Evolutionary conservation across 2,329 filamentous ascomycete genomes (phyloP), one percentile per base, ranked within the genome.

Genomic region (Beauveria australis): DNA sequence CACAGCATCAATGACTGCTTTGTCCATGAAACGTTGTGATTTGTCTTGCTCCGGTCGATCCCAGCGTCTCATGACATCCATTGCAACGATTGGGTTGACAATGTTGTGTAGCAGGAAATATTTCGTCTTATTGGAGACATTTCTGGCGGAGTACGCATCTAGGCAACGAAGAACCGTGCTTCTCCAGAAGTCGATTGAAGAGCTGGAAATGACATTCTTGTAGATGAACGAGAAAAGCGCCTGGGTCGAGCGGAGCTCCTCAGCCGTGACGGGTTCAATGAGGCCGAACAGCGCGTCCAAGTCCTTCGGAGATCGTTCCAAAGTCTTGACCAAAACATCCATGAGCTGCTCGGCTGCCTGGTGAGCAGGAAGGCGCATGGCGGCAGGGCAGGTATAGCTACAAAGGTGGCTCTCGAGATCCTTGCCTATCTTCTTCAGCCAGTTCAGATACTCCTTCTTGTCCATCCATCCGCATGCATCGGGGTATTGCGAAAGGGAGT

Each of bases 41-140:
- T 81, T 79, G 46, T 77, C 74, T 59, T 78, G 79, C 33, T 83
- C 81, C 46, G 78, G 75, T 62, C 77, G 79, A 72, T 85, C 81
- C 81, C 91, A 94, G 62, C 89, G 88, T 26, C 88, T 86, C 84
- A 94, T 93, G 44, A 96, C 88, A 74, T 99, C 94, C 89, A 93
- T 96, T 3, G 93, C 92, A 60, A 99, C 84, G 44, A 97, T 96
- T 0, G 94, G 95, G 68, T 97, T 99, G 65, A 97, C 90, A 37
- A 99, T 82, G 71, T 96, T 87, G 71, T 91, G 91, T 70, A 99
- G 86, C 41, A 95, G 79, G 72, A 96, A 99, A 57, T 92, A 89
- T 74, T 99, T 99, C 49, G 91, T 90, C 76, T 89, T 92, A 73
- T 97, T 94, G 0, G 89, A 86, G 14, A 88, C 89, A 51, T 80